These are phyloP conservation scores for Aspergillus sp. DNA, from an alignment of 2,329 filamentous ascomycete species.

Conservation along the genomic window DNA sequence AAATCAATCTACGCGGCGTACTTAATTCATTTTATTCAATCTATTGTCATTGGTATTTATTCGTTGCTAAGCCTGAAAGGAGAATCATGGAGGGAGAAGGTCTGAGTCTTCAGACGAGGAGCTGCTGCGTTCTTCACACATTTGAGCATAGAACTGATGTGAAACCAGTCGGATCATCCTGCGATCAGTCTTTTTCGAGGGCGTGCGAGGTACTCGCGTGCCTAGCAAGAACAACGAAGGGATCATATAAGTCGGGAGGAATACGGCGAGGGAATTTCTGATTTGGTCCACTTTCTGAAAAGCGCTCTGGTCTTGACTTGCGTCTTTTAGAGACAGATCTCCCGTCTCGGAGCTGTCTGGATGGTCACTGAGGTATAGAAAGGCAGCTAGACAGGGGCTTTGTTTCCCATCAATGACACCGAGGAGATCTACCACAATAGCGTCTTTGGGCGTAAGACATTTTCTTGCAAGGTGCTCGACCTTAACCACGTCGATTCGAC, in stretches of 20 bases:
- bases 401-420: not conserved
- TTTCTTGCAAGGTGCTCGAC: slow-evolving; percentile 2
- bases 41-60: too few relatives aligned
- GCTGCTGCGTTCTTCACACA: too few relatives aligned
- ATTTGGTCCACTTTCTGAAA: not conserved
- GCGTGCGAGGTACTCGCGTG: not conserved
- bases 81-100: too few relatives aligned
- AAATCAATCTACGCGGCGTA: too few relatives aligned
- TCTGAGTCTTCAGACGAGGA: too few relatives aligned
- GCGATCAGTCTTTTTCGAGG: slow-evolving; percentile 1
- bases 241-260: not conserved
- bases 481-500: slow-evolving; percentile 4
- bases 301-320: not conserved
- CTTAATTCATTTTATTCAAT: too few relatives aligned
- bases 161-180: not conserved
- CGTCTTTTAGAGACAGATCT: not conserved
- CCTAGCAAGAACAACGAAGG: not conserved
- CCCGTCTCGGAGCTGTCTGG: not conserved
- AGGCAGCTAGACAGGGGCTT: not conserved
- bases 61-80: too few relatives aligned
- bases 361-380: not conserved
- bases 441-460: not conserved
- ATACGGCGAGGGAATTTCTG: not conserved
- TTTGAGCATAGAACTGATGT: too few relatives aligned
- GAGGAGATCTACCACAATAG: not conserved